These are phyloP conservation scores for Rhizomucor miehei DNA, from an alignment of 371 early-diverging fungal species.

Conservation along the genomic window DNA sequence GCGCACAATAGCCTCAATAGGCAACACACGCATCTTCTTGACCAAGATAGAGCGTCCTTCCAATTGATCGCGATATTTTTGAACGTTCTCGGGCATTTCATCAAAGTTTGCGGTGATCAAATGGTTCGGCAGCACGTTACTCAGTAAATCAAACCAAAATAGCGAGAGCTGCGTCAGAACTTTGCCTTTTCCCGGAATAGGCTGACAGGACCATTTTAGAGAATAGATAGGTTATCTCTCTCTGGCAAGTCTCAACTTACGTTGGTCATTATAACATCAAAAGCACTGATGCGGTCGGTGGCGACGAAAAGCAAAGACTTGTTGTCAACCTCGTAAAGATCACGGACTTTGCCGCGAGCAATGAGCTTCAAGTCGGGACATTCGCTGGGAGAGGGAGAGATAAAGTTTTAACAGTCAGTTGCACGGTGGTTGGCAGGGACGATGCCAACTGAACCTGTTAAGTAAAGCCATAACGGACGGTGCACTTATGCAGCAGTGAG, in stretches of 20 bases:
- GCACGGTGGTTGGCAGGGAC: too few species aligned
- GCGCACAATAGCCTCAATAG: constrained; percentile 96
- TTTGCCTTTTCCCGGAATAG: constrained; percentile 94
- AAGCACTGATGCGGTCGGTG: constrained; percentile 95
- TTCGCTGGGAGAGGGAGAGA: constrained; percentile 40
- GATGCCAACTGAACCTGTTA: background rate
- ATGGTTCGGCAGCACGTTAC: constrained; percentile 88
- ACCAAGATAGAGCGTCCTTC: constrained; percentile 91
- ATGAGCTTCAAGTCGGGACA: constrained; percentile 93
- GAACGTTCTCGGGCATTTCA: constrained; percentile 86
- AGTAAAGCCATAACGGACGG: constrained; percentile 10
- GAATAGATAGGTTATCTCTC: background rate
- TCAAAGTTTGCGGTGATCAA: constrained; percentile 91
- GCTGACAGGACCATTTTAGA: constrained; percentile 40
- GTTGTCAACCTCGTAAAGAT: constrained; percentile 91
- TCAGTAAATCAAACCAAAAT: constrained; percentile 93
- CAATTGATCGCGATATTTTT: constrained; percentile 84
- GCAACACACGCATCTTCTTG: constrained; percentile 89
- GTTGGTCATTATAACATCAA: constrained; percentile 97
- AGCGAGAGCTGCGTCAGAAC: constrained; percentile 90
- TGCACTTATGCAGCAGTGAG: too few species aligned
- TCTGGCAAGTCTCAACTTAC: constrained; percentile 48
- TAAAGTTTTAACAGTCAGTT: background rate
- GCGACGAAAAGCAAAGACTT: constrained; percentile 91
- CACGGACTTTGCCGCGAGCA: constrained; percentile 96